A percentile compares a stretch with the other conserved stretches of the same genome.
These are phyloP conservation scores for Sisymbrium irio DNA, from an alignment of 345 rosid genomes.

Conservation along the genomic window DNA sequence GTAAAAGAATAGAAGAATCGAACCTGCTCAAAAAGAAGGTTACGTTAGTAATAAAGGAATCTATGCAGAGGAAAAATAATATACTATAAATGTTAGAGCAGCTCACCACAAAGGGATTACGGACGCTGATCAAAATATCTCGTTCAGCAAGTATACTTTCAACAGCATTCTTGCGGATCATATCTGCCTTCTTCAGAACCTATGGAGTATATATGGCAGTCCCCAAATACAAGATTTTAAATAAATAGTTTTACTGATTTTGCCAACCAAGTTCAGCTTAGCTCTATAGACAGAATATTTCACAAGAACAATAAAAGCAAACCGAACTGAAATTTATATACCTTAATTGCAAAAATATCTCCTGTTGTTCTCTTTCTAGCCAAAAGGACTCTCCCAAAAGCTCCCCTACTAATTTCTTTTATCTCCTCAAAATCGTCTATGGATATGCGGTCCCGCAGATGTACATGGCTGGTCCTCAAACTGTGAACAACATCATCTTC, in stretches of 20 bases:
- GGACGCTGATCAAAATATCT: slow-evolving; percentile 85
- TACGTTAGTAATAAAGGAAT: slow-evolving; percentile 28
- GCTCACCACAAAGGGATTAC: slow-evolving; percentile 99
- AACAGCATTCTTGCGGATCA: slow-evolving; percentile 96
- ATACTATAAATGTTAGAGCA: slow-evolving; percentile 35
- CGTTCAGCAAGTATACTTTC: slow-evolving; percentile 96
- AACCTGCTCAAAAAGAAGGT: slow-evolving; percentile 56
- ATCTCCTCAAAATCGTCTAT: slow-evolving; percentile 84
- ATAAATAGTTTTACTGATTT: slow-evolving; percentile 1
- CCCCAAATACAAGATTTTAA: slow-evolving; percentile 11
- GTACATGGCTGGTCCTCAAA: slow-evolving; percentile 77
- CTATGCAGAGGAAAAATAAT: slow-evolving; percentile 27
- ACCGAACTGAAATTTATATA: slow-evolving; percentile 13
- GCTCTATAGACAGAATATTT: background rate
- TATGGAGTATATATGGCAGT: slow-evolving; percentile 37
- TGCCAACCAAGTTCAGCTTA: background rate
- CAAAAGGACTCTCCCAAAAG: slow-evolving; percentile 86
- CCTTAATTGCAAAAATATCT: slow-evolving; percentile 95
- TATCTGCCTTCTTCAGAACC: slow-evolving; percentile 97
- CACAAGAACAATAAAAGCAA: slow-evolving; percentile 7
- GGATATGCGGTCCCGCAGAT: slow-evolving; percentile 77
- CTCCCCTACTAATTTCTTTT: slow-evolving; percentile 87
- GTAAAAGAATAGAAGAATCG: slow-evolving; percentile 99
- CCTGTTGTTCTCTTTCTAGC: slow-evolving; percentile 92
- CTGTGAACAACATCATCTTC: slow-evolving; percentile 82